Base-by-base conservation (phyloP, 164 flowering plant genomes). In the Kingdonia uniflora region DNA sequence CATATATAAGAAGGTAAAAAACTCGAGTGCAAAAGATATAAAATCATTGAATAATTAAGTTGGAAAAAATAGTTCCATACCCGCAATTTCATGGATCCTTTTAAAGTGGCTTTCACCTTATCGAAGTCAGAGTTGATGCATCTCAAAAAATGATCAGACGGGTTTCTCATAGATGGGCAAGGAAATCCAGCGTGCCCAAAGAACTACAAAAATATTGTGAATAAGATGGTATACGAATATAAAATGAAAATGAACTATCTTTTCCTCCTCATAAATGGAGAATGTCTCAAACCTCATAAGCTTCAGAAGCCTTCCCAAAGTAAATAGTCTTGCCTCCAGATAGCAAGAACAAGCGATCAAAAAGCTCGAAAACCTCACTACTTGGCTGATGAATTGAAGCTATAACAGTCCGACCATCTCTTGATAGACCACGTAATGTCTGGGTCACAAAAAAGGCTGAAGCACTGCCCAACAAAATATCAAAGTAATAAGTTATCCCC, bases 341-440 rank as follows among this genome's bases (percentile, higher is more conserved):
- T 52, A 92, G 98, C 71, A 92, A 71, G 74, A 73, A 87, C 44
- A 92, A 59, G 26, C 77, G 71, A 69, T 92, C 95, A 52, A 92
- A 92, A 1, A 92, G 79, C 76, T 92, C 95, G 51, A 92, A 92
- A 0, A 92, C 98, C 57, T 92, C 96, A 68, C 98, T 85, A 65
- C 96, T 87, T 0, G 98, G 98, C 62, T 92, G 98, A 64, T 92
- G 98, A 57, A 92, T 80, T 3, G 98, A 87, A 24, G 96, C 95
- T 47, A 88, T 82, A 4, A 92, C 95, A 16, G 98, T 87, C 64
- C 96, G 73, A 11, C 94, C 95, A 60, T 78, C 95, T 57, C 98
- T 71, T 1, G 98, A 77, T 14, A 91, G 67, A 29, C 76, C 79
- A 0, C 94, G 82, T 8, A 90, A 48, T 2, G 97, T 90, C 70